A percentile compares a stretch with the other conserved stretches of the same genome.
These are phyloP conservation scores for Tremellales sp. DNA, from an alignment of 1,284 basidiomycete species.

Conservation along the genomic window DNA sequence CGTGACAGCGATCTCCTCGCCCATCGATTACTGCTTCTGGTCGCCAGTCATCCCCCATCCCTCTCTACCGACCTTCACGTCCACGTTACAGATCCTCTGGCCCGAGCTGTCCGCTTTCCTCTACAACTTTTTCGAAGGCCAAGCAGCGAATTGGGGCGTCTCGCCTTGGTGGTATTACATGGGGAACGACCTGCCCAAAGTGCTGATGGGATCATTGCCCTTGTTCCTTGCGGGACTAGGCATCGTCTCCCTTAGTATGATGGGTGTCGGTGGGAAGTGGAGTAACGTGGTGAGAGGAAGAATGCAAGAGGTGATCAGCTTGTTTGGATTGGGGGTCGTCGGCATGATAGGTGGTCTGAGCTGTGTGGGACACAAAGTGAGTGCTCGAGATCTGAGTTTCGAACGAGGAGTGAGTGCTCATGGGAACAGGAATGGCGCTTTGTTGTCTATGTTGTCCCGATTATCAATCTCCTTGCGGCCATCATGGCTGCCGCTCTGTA, in stretches of 20 bases:
- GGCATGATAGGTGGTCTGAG: slow-evolving; percentile 67
- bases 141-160: slow-evolving; percentile 89
- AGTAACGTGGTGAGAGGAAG: too few species aligned
- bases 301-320: slow-evolving; percentile 12
- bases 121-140: slow-evolving; percentile 85
- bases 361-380: slow-evolving; percentile 68
- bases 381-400: slow-evolving; percentile 7
- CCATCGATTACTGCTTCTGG: slow-evolving; percentile 88
- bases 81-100: slow-evolving; percentile 61
- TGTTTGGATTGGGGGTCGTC: slow-evolving; percentile 51
- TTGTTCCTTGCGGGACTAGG: slow-evolving; percentile 57
- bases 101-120: slow-evolving; percentile 76
- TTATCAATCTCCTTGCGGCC: slow-evolving; percentile 75
- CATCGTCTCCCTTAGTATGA: background rate
- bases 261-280: background rate
- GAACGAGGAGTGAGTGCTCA: background rate
- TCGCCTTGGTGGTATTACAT: slow-evolving; percentile 70
- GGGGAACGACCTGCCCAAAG: slow-evolving; percentile 67
- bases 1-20: slow-evolving; percentile 58
- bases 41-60: slow-evolving; percentile 32
- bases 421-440: slow-evolving; percentile 81
- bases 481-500: slow-evolving; percentile 50
- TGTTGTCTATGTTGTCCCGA: slow-evolving; percentile 78
- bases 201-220: slow-evolving; percentile 65
- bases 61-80: slow-evolving; percentile 31